Percentiles rank a stretch among this genome's conserved stretches.
phyloP scores from a whole-genome alignment of 2,329 filamentous ascomycete genomes.

The Plectosphaerella cucumerina region DNA sequence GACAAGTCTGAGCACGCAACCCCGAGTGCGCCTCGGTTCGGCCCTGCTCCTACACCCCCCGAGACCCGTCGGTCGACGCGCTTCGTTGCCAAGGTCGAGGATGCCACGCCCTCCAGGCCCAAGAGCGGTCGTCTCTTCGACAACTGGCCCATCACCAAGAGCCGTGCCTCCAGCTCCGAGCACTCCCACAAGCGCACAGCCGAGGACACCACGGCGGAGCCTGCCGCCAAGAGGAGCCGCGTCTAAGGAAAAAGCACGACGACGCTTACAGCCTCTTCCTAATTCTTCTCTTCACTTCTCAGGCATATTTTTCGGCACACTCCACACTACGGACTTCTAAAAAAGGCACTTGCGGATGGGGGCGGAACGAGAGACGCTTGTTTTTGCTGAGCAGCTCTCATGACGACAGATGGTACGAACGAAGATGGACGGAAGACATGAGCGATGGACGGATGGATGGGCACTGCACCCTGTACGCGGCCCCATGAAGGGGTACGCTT shows the following conservation, averaged over 20 bases:
- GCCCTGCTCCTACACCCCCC: constrained; percentile 56
- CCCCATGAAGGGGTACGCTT: no score
- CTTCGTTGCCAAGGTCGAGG: constrained; percentile 42
- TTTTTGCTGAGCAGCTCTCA: no score
- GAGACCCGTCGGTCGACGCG: constrained; percentile 58
- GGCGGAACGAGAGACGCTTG: no score
- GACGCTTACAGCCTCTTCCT: background rate
- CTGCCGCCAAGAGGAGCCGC: constrained; percentile 30
- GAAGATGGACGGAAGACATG: no score
- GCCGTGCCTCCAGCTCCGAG: constrained; percentile 17
- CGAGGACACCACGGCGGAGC: constrained; percentile 17
- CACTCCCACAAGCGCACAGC: background rate
- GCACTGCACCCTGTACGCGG: no score
- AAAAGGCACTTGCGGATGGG: background rate
- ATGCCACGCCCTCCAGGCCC: constrained; percentile 35
- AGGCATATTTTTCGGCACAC: background rate
- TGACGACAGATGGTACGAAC: no score
- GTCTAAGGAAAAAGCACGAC: constrained; percentile 6
- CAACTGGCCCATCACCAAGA: constrained; percentile 64
- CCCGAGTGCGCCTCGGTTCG: constrained; percentile 51
- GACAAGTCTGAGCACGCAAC: constrained; percentile 26
- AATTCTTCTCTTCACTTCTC: background rate
- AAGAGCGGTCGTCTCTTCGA: constrained; percentile 54
- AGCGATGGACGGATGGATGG: no score
- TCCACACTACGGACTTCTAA: background rate